These are phyloP conservation scores for Phytophthora pini DNA, from an alignment of 352 stramenopile genomes.

Conservation along the genomic window DNA sequence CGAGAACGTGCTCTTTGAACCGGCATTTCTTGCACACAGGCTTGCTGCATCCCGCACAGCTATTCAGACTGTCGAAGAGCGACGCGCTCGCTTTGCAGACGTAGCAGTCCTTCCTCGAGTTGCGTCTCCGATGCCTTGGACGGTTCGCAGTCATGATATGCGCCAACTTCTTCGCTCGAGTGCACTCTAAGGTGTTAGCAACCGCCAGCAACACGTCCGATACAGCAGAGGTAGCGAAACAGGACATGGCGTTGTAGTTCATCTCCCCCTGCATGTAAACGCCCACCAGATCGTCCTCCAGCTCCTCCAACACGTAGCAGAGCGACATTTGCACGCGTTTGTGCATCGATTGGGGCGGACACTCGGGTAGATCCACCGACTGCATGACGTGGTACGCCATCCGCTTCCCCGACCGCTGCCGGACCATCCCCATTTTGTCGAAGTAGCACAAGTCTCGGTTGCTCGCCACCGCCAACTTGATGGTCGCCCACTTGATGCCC, in stretches of 20 bases:
- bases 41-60: constrained; percentile 19
- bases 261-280: constrained; percentile 31
- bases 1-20: constrained; percentile 20
- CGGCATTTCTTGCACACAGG: constrained; percentile 25
- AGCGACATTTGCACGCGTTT: constrained; percentile 16
- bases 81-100: constrained; percentile 14
- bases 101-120: constrained; percentile 18
- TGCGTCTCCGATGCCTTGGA: neutral
- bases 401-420: constrained; percentile 29
- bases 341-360: constrained; percentile 15
- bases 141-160: constrained; percentile 8
- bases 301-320: constrained; percentile 43
- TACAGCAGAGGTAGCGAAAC: neutral
- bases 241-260: neutral
- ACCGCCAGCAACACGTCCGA: constrained; percentile 21
- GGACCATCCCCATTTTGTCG: constrained; percentile 39
- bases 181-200: constrained; percentile 18
- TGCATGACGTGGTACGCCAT: constrained; percentile 46
- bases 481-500: constrained; percentile 42
- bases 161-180: constrained; percentile 27
- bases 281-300: constrained; percentile 24
- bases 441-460: constrained; percentile 47
- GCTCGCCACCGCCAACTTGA: constrained; percentile 26
- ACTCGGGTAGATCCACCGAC: constrained; percentile 33
- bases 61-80: constrained; percentile 19